These are phyloP conservation scores for Boechera retrofracta DNA, from an alignment of 345 rosid genomes.

Conservation along the genomic window DNA sequence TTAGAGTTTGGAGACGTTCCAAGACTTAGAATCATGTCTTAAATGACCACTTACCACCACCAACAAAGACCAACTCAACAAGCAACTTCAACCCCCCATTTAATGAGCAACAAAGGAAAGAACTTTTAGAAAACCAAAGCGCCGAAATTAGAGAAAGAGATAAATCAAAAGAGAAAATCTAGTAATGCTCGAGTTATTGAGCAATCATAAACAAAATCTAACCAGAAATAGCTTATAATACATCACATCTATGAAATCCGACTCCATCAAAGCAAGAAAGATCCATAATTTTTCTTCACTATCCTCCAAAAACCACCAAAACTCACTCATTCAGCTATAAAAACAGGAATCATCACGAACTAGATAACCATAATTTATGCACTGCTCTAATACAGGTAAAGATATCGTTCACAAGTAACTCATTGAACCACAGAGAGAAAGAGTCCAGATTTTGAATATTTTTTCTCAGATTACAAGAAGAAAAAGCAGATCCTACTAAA, in stretches of 20 bases:
- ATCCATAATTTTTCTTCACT: conserved; percentile 13
- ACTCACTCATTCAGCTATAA: background rate
- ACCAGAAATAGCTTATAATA: background rate
- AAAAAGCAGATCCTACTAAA: conserved; percentile 26
- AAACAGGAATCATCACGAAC: conserved; percentile 5
- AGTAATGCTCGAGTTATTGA: background rate
- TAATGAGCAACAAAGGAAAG: background rate
- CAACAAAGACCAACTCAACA: conserved; percentile 15
- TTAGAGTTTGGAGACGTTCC: background rate
- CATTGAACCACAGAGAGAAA: background rate
- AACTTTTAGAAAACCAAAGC: background rate
- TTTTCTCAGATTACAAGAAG: too few relatives aligned
- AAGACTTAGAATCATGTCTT: background rate
- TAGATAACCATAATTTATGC: background rate
- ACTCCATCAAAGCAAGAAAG: conserved; percentile 18
- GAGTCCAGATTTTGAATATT: background rate
- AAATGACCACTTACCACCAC: background rate
- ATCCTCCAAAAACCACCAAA: background rate
- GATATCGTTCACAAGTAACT: background rate
- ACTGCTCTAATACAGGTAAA: background rate
- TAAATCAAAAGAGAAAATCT: background rate
- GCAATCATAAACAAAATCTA: background rate
- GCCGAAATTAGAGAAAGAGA: background rate
- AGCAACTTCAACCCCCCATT: background rate
- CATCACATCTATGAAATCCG: conserved; percentile 9